Base-by-base conservation (phyloP, 768 basidiomycete species). In the Tubosaeta brunneosetosa region DNA sequence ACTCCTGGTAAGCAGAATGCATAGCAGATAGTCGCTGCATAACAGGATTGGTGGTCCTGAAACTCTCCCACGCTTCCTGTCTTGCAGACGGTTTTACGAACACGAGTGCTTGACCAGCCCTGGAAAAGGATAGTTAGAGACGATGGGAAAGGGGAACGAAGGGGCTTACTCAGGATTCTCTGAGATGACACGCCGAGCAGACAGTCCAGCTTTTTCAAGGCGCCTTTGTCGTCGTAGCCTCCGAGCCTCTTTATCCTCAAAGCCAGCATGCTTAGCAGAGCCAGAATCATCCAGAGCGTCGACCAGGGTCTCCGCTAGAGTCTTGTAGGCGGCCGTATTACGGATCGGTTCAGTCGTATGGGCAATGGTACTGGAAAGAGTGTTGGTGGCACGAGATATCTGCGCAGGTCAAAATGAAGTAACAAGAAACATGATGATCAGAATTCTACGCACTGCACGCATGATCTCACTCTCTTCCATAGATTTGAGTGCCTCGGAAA, bases 381-480 rank as follows among this genome's bases (percentile, higher is more conserved):
- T 90, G 14, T 85, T 81, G 0, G 91, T 89, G 2, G 94, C 91
- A 60, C 82, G 79, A 7, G 91, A 86, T 53, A 98, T 87, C 91
- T 94, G 42, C 19, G 44, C 11, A 52, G 16, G 13, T 8, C 25
- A 14, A 33, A 14, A 44, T 49, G 29, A 55, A 29, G 32, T 19
- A 10, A 50, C 16, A 47, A 22, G 31, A 16, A n/a, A 19, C 1
- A 36, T 8, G 19, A 10, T n/a, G 26, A 33, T 41, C 12, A 36
- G 17, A 32, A 25, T 57, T 48, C n/a, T 17, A 74, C 86, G 38
- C 67, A 92, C 90, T 16, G 85, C 83, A 34, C 91, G 86, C 80
- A 91, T 88, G 44, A 97, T 64, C 55, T 94, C 93, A 62, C 91
- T 92, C 74, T 98, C 94, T 60, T 97, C 95, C 84, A 95, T 94